Conservation (phyloP, 2,329 filamentous ascomycete species). For the Pseudogymnoascus pannorum region DNA sequence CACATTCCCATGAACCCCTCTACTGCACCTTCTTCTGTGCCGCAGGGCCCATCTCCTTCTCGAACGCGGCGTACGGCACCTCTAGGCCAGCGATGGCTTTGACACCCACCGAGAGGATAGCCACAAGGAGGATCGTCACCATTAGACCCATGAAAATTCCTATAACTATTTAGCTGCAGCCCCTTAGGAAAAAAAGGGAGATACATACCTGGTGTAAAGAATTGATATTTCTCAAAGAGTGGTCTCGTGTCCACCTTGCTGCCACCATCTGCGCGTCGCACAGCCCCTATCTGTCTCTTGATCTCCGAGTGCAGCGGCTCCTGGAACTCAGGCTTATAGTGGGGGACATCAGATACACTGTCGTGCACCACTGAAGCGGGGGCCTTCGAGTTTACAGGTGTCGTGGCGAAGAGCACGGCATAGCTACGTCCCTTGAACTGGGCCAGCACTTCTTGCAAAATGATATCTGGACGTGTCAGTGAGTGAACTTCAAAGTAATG, state of each 20-base stretch:
- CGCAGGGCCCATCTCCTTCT: constrained; percentile 88
- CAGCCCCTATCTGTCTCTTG: constrained; percentile 52
- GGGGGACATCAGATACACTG: constrained; percentile 29
- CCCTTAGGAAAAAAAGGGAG: background rate
- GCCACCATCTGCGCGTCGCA: constrained; percentile 32
- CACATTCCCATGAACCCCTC: constrained; percentile 4
- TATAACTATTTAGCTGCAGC: constrained; percentile 30
- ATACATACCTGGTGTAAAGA: constrained; percentile 73
- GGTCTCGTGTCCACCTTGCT: constrained; percentile 41
- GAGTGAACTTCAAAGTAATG: constrained; percentile 12
- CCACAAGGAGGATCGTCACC: constrained; percentile 61
- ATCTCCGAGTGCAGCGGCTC: constrained; percentile 62
- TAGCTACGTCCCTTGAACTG: constrained; percentile 48
- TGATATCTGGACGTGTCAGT: constrained; percentile 31
- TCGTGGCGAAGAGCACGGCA: constrained; percentile 70
- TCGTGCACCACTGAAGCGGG: constrained; percentile 35
- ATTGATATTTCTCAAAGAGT: constrained; percentile 90
- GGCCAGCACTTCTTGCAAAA: constrained; percentile 39
- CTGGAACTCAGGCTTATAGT: constrained; percentile 60
- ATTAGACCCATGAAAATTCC: constrained; percentile 85
- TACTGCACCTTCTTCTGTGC: constrained; percentile 74
- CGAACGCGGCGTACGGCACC: constrained; percentile 90
- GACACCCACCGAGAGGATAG: constrained; percentile 73
- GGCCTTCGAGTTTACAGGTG: constrained; percentile 21
- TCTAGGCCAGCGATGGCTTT: constrained; percentile 71